A percentile compares a stretch with the other conserved stretches of the same genome.
Evolutionary conservation across 2,329 filamentous ascomycete genomes (phyloP).

Genomic region (Hirsutella minnesotensis): DNA sequence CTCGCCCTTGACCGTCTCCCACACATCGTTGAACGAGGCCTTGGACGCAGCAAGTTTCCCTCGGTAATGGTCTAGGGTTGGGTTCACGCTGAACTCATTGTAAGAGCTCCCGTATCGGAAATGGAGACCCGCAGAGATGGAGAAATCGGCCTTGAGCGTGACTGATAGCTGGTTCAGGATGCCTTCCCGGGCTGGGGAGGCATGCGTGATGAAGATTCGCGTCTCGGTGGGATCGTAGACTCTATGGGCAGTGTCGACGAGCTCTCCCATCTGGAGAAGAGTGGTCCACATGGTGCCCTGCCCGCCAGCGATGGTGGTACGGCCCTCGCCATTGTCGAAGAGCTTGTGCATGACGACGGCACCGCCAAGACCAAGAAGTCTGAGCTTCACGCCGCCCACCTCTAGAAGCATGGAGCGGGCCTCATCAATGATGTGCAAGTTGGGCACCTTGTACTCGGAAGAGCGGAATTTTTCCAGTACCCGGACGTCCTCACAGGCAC

Average conservation of each 20-base stretch:
- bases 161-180: conserved; percentile 96
- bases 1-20: conserved; percentile 95
- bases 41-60: conserved; percentile 97
- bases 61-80: conserved; percentile 93
- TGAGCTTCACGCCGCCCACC: conserved; percentile 89
- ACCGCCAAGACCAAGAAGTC: conserved; percentile 83
- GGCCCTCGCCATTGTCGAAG: conserved; percentile 95
- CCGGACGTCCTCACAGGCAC: conserved; percentile 94
- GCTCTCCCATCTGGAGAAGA: conserved; percentile 90
- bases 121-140: conserved; percentile 90
- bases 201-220: conserved; percentile 90
- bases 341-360: conserved; percentile 99
- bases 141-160: conserved; percentile 95
- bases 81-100: conserved; percentile 99
- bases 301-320: conserved; percentile 94
- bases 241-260: conserved; percentile 94
- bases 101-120: conserved; percentile 99
- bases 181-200: conserved; percentile 89
- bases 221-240: conserved; percentile 98
- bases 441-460: conserved; percentile 93
- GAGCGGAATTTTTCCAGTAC: conserved; percentile 96
- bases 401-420: conserved; percentile 92
- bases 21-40: conserved; percentile 97
- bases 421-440: conserved; percentile 97
- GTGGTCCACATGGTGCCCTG: conserved; percentile 99